Conservation (phyloP, 2,329 filamentous ascomycete genomes). For the Xylariaceae sp. region DNA sequence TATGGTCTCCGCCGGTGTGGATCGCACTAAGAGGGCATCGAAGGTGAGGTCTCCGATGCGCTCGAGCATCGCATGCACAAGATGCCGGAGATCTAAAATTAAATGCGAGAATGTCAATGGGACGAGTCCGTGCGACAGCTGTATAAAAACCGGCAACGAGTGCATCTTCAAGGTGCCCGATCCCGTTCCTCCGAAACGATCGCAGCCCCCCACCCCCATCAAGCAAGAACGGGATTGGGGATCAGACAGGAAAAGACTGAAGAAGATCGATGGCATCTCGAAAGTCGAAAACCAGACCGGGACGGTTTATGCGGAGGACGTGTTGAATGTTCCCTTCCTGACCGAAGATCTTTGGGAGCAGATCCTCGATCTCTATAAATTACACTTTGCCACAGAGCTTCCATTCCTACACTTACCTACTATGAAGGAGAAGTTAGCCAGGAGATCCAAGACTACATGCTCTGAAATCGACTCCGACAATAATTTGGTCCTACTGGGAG, state of each 20-base stretch:
- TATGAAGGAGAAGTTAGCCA: conserved; percentile 51
- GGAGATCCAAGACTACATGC: conserved; percentile 36
- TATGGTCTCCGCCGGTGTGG: conserved; percentile 31
- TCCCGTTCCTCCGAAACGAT: conserved; percentile 39
- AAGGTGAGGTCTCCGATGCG: conserved; percentile 57
- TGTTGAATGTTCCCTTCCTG: conserved; percentile 58
- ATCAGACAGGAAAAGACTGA: conserved; percentile 47
- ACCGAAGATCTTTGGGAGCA: conserved; percentile 65
- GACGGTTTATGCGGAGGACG: conserved; percentile 48
- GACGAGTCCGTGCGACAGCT: conserved; percentile 68
- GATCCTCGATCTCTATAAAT: conserved; percentile 65
- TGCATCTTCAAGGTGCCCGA: conserved; percentile 63
- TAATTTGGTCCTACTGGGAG: conserved; percentile 59
- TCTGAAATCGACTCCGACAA: conserved; percentile 42
- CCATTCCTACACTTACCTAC: conserved; percentile 67
- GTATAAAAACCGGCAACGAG: conserved; percentile 65
- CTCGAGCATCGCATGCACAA: conserved; percentile 73
- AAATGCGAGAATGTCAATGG: conserved; percentile 80
- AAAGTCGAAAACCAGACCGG: conserved; percentile 37
- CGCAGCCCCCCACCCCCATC: conserved; percentile 33
- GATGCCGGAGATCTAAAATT: conserved; percentile 77
- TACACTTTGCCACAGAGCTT: conserved; percentile 68
- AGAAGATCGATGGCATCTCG: conserved; percentile 41
- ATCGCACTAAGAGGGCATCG: conserved; percentile 38
- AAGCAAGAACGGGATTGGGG: conserved; percentile 41